These are phyloP conservation scores for Sideroxylon spinosum DNA, from an alignment of 179 eudicot species.

Conservation along the genomic window DNA sequence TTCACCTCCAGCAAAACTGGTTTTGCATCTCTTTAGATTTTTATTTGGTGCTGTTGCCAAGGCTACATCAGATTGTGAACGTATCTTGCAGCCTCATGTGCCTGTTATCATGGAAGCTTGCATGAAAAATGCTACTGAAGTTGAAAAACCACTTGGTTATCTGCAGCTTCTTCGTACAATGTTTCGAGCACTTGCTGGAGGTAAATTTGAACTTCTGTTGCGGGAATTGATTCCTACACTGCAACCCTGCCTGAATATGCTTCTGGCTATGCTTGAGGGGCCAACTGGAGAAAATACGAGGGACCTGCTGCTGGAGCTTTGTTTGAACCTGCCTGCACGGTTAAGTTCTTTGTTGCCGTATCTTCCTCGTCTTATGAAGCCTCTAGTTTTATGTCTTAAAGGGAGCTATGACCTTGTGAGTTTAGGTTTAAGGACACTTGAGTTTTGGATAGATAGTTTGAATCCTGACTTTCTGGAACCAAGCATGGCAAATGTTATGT, in stretches of 20 bases:
- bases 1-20: slow-evolving; percentile 85
- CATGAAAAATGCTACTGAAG: slow-evolving; percentile 87
- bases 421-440: slow-evolving; percentile 89
- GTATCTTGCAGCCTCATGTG: slow-evolving; percentile 88
- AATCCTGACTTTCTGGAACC: slow-evolving; percentile 98
- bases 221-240: slow-evolving; percentile 76
- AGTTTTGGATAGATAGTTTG: slow-evolving; percentile 97
- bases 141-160: slow-evolving; percentile 86
- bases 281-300: slow-evolving; percentile 89
- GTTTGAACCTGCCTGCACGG: slow-evolving; percentile 91
- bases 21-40: slow-evolving; percentile 84
- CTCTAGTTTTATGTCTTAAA: slow-evolving; percentile 84
- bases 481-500: slow-evolving; percentile 98
- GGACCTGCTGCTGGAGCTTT: slow-evolving; percentile 87
- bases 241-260: slow-evolving; percentile 90
- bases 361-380: slow-evolving; percentile 97
- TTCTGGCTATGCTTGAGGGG: slow-evolving; percentile 94
- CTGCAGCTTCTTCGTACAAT: slow-evolving; percentile 91
- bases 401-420: slow-evolving; percentile 79
- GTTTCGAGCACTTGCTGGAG: slow-evolving; percentile 95
- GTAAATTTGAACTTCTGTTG: slow-evolving; percentile 86
- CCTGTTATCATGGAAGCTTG: slow-evolving; percentile 92
- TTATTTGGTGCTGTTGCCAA: slow-evolving; percentile 81
- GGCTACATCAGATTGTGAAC: slow-evolving; percentile 90
- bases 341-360: slow-evolving; percentile 87